Evolutionary conservation across 2,329 filamentous ascomycete species (phyloP).

Genomic region (Fusarium tricinctum): DNA sequence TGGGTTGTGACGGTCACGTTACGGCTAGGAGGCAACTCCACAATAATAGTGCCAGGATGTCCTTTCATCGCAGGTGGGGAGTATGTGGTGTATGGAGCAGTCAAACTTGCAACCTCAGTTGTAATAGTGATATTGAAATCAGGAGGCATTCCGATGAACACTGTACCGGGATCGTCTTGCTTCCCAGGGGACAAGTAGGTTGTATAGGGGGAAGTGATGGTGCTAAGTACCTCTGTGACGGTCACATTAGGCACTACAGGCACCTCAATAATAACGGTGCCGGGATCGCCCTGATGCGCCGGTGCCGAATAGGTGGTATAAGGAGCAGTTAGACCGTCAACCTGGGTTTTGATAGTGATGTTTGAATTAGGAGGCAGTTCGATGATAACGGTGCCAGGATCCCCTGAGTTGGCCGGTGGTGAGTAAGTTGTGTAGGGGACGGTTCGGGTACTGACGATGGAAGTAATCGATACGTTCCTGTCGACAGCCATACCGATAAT

Average conservation of each 20-base stretch:
- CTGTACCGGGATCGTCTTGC: constrained; percentile 13
- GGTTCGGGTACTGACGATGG: not conserved
- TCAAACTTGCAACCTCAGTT: not conserved
- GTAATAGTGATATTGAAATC: constrained; percentile 9
- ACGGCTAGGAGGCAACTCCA: constrained; percentile 10
- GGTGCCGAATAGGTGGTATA: constrained; percentile 22
- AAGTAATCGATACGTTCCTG: constrained; percentile 6
- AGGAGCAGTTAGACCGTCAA: constrained; percentile 3
- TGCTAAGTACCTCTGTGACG: constrained; percentile 26
- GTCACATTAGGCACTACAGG: constrained; percentile 25
- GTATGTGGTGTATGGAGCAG: not conserved
- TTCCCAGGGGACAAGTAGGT: constrained; percentile 9
- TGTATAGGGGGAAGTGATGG: constrained; percentile 25
- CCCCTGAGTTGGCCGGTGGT: constrained; percentile 1
- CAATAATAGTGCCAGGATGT: constrained; percentile 14
- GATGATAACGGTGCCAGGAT: constrained; percentile 16
- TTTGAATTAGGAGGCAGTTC: constrained; percentile 15
- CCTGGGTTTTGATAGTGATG: constrained; percentile 8
- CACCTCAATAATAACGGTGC: constrained; percentile 26
- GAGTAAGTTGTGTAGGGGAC: not conserved
- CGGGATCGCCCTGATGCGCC: constrained; percentile 10
- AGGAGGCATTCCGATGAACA: constrained; percentile 14
- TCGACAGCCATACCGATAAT: not conserved
- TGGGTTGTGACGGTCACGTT: constrained; percentile 21
- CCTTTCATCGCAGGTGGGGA: not conserved